These are phyloP conservation scores for Aspergillus nidulans DNA, from an alignment of 495 filamentous ascomycete species.

Conservation along the genomic window DNA sequence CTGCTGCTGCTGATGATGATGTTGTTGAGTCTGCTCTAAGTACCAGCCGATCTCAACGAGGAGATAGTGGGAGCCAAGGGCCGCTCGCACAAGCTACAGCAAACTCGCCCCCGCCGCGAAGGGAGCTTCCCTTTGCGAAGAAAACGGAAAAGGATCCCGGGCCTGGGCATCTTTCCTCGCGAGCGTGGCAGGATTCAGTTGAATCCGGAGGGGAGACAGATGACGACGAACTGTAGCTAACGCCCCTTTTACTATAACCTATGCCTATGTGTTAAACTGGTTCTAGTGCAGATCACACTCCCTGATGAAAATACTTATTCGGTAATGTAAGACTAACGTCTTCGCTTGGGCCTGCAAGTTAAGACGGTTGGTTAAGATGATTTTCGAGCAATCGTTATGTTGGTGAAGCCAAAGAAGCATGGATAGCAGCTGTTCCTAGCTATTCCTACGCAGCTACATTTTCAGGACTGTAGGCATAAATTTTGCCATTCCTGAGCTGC, in stretches of 20 bases:
- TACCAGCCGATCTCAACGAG: slow-evolving; percentile 1
- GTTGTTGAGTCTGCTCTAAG: neutral
- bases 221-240: slow-evolving; percentile 48
- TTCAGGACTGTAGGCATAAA: neutral
- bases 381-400: too few relatives aligned
- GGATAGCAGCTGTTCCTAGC: neutral
- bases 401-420: too few relatives aligned
- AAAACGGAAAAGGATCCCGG: slow-evolving; percentile 1
- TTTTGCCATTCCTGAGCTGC: slow-evolving; percentile 15
- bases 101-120: slow-evolving; percentile 29
- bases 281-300: neutral
- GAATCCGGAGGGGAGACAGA: slow-evolving; percentile 46
- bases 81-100: slow-evolving; percentile 1
- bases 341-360: too few relatives aligned
- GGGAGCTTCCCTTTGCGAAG: slow-evolving; percentile 38
- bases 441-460: neutral
- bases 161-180: neutral
- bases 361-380: too few relatives aligned
- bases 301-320: too few relatives aligned
- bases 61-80: neutral
- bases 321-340: too few relatives aligned
- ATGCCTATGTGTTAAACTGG: neutral
- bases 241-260: neutral
- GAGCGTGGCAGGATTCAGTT: slow-evolving; percentile 18
- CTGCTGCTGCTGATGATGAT: slow-evolving; percentile 28